Conservation (phyloP, 768 basidiomycete genomes). For the Lactarius hatsudake region DNA sequence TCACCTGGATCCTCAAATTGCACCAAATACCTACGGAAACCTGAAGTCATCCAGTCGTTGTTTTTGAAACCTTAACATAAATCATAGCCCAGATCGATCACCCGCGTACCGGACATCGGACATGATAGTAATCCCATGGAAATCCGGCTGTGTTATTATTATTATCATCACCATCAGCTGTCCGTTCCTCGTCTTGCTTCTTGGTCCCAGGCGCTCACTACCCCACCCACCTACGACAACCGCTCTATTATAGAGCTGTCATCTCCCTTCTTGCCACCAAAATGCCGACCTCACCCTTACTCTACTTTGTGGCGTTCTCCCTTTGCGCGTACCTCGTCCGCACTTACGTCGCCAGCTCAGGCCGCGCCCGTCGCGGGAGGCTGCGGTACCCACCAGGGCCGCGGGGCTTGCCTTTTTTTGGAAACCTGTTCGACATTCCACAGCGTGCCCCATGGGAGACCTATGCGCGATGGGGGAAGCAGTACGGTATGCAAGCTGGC, state of each 20-base stretch:
- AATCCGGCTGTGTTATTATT: too few species aligned
- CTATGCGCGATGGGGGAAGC: slow-evolving; percentile 11
- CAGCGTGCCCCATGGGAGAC: slow-evolving; percentile 5
- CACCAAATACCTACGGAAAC: too few species aligned
- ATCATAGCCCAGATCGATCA: too few species aligned
- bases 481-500: slow-evolving; percentile 7
- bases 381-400: slow-evolving; percentile 10
- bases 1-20: too few species aligned
- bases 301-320: neutral
- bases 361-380: neutral
- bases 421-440: slow-evolving; percentile 19
- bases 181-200: too few species aligned
- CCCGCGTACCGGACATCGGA: too few species aligned
- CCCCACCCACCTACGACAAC: neutral
- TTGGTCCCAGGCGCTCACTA: neutral
- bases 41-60: too few species aligned
- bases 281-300: neutral
- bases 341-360: neutral
- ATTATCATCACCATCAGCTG: too few species aligned
- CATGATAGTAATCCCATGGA: too few species aligned
- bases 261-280: neutral
- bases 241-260: too few species aligned
- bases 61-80: too few species aligned
- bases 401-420: slow-evolving; percentile 2
- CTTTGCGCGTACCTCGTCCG: neutral